These are phyloP conservation scores for Eudorina sp. DNA, from an alignment of 139 green algal species.

Conservation along the genomic window DNA sequence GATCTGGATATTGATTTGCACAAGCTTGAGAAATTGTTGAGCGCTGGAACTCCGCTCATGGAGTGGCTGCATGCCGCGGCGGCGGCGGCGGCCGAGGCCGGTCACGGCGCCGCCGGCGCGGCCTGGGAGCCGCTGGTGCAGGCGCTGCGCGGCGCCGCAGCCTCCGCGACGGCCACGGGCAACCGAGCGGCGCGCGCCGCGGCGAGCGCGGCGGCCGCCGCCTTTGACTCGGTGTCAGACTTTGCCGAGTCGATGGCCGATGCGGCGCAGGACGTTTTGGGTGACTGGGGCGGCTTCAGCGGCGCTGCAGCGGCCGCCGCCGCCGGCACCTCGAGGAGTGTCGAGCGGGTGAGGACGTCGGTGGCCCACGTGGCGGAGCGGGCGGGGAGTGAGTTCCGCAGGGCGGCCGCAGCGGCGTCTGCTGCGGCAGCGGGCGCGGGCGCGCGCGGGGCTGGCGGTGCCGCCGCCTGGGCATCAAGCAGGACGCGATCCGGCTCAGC, in stretches of 20 bases:
- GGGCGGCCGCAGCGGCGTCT: no score
- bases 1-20: conserved; percentile 1
- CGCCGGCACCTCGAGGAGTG: no score
- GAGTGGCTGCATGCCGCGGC: not conserved
- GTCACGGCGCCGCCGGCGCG: not conserved
- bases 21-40: no score
- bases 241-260: not conserved
- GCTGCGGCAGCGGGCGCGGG: no score
- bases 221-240: not conserved
- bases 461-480: not conserved
- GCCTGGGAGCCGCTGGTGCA: not conserved
- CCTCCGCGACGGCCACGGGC: no score
- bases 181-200: not conserved
- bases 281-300: not conserved
- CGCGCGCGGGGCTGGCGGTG: not conserved
- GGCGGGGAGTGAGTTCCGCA: no score
- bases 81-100: no score
- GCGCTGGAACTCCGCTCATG: no score
- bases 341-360: not conserved
- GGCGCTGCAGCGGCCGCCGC: conserved; percentile 1
- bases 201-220: not conserved
- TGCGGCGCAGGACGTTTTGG: not conserved
- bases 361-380: not conserved
- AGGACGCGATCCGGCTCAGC: no score
- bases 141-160: not conserved